These are phyloP conservation scores for Populus ilicifolia DNA, from an alignment of 345 rosid genomes.

Conservation along the genomic window DNA sequence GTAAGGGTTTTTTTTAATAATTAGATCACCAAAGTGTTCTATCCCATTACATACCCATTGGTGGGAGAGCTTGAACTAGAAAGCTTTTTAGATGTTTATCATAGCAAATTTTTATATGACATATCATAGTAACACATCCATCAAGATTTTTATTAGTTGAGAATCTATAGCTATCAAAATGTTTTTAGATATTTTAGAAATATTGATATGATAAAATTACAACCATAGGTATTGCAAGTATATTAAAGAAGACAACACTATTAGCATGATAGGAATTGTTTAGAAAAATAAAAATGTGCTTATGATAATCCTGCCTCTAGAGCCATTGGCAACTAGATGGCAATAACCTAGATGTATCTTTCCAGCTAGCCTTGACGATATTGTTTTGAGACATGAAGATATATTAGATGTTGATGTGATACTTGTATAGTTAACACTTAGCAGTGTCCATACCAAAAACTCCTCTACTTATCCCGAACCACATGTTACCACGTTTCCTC, in stretches of 20 bases:
- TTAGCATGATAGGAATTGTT: slow-evolving; percentile 92
- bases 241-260: slow-evolving; percentile 98
- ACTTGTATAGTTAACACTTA: slow-evolving; percentile 50
- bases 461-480: no score
- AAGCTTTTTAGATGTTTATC: neutral
- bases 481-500: no score
- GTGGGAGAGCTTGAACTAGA: neutral
- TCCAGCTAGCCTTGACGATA: slow-evolving; percentile 79
- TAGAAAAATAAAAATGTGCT: slow-evolving; percentile 94
- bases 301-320: slow-evolving; percentile 76
- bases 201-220: neutral
- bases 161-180: neutral
- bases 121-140: neutral
- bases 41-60: neutral
- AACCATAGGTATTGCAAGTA: slow-evolving; percentile 37
- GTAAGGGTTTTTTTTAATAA: slow-evolving; percentile 32
- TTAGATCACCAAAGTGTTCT: neutral
- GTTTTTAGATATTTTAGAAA: neutral
- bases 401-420: slow-evolving; percentile 75
- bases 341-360: slow-evolving; percentile 72
- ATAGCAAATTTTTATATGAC: neutral
- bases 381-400: slow-evolving; percentile 88
- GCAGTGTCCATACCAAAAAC: neutral
- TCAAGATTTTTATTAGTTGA: neutral
- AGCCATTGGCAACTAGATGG: slow-evolving; percentile 81